Evolutionary conservation across 2,329 filamentous ascomycete species (phyloP).

Genomic region (Sclerotinia minor): DNA sequence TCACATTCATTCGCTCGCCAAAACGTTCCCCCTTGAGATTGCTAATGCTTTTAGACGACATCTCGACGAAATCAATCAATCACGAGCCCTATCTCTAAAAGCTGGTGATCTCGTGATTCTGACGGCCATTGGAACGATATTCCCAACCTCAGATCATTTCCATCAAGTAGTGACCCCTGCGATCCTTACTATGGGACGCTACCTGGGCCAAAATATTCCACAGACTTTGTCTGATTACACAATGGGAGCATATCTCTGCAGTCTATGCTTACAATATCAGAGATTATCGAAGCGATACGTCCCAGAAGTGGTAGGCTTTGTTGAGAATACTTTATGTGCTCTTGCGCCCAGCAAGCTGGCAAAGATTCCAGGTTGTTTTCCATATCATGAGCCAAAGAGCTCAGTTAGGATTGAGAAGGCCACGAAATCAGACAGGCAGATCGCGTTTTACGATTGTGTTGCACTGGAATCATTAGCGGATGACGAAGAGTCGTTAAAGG

Average conservation of each 20-base stretch:
- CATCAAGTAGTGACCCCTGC: constrained; percentile 92
- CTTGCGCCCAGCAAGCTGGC: constrained; percentile 58
- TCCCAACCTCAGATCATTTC: constrained; percentile 96
- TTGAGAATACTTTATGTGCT: constrained; percentile 69
- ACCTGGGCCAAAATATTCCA: constrained; percentile 75
- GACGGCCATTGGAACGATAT: constrained; percentile 79
- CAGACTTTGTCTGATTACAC: constrained; percentile 64
- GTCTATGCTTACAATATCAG: constrained; percentile 81
- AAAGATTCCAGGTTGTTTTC: constrained; percentile 57
- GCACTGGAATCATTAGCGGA: constrained; percentile 32
- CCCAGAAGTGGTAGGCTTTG: constrained; percentile 83
- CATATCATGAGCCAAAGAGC: constrained; percentile 56
- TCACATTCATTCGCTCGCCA: constrained; percentile 89
- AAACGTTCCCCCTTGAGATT: constrained; percentile 78
- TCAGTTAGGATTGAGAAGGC: constrained; percentile 53
- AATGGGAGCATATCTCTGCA: constrained; percentile 75
- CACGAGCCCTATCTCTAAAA: constrained; percentile 54
- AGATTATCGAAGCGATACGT: constrained; percentile 80
- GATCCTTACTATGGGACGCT: constrained; percentile 79
- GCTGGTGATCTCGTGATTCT: constrained; percentile 79
- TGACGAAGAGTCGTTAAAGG: constrained; percentile 47
- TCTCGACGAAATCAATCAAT: constrained; percentile 56
- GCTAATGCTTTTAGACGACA: constrained; percentile 75
- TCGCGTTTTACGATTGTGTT: constrained; percentile 61
- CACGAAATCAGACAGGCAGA: constrained; percentile 50